phyloP scores from a whole-genome alignment of 2,329 filamentous ascomycete species.

The Cladophialophora bantiana region DNA sequence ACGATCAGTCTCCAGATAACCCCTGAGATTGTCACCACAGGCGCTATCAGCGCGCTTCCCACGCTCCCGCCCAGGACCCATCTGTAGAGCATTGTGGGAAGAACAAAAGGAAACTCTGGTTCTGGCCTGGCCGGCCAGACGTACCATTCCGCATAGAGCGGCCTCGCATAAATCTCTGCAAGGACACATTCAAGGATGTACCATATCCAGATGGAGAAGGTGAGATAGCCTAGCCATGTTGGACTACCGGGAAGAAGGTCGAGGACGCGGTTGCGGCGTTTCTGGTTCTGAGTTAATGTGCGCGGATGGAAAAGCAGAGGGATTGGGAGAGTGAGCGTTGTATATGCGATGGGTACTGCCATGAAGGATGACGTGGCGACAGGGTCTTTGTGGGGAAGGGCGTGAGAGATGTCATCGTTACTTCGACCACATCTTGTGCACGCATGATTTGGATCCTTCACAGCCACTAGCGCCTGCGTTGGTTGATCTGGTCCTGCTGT shows the following conservation, averaged over 20 bases:
- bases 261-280: background rate
- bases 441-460: conserved; percentile 12
- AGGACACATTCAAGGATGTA: conserved; percentile 57
- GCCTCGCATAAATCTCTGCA: conserved; percentile 61
- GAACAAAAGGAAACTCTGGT: conserved; percentile 62
- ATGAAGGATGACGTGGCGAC: conserved; percentile 51
- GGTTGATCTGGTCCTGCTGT: conserved; percentile 21
- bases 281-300: background rate
- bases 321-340: conserved; percentile 63
- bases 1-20: conserved; percentile 29
- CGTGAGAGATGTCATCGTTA: conserved; percentile 8
- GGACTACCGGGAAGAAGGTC: conserved; percentile 36
- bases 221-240: conserved; percentile 50
- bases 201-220: conserved; percentile 55
- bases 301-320: conserved; percentile 33
- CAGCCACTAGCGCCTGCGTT: conserved; percentile 18
- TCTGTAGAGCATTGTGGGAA: conserved; percentile 61
- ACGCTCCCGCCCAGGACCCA: conserved; percentile 43
- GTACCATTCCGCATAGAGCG: conserved; percentile 56
- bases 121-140: conserved; percentile 55
- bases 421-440: conserved; percentile 27
- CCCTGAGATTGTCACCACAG: conserved; percentile 6
- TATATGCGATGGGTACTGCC: conserved; percentile 59
- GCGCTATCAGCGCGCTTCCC: background rate
- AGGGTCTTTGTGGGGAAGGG: conserved; percentile 7